Percentiles rank a stretch among this genome's conserved stretches.
Conservation (phyloP, 2,329 filamentous ascomycete species). For the Paecilomyces fulvus region DNA sequence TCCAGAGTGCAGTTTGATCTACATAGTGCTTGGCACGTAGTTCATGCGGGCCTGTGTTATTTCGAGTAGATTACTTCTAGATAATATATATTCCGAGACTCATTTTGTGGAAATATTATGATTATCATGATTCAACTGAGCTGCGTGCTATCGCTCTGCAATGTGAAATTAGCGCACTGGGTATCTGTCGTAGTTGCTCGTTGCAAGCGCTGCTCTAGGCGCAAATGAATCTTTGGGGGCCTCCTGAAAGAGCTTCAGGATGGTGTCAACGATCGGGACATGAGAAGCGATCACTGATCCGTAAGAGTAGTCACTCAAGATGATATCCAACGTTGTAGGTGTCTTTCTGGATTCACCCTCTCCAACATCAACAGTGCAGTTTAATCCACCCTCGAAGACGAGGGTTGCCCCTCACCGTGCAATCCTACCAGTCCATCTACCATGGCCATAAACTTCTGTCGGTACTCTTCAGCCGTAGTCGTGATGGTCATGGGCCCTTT, state of each 20-base stretch:
- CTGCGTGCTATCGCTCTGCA: not conserved
- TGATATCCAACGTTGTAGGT: constrained; percentile 23
- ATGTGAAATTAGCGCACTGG: not conserved
- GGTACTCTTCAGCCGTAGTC: constrained; percentile 59
- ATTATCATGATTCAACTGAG: not conserved
- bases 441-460: constrained; percentile 48
- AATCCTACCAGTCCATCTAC: constrained; percentile 38
- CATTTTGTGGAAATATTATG: not conserved
- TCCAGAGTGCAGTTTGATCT: not conserved
- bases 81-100: not conserved
- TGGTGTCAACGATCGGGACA: constrained; percentile 51
- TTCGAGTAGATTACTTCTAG: not conserved
- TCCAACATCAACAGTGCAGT: not conserved
- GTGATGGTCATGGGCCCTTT: constrained; percentile 70
- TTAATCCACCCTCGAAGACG: not conserved
- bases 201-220: constrained; percentile 49
- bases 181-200: not conserved
- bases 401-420: constrained; percentile 4
- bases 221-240: constrained; percentile 48
- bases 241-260: constrained; percentile 52
- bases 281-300: constrained; percentile 73
- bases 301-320: constrained; percentile 83
- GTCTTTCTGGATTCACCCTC: constrained; percentile 28
- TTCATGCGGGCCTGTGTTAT: not conserved
- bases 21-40: not conserved